Evolutionary conservation across 176 grass and related monocot species (phyloP).

Genomic region (Phragmites australis): DNA sequence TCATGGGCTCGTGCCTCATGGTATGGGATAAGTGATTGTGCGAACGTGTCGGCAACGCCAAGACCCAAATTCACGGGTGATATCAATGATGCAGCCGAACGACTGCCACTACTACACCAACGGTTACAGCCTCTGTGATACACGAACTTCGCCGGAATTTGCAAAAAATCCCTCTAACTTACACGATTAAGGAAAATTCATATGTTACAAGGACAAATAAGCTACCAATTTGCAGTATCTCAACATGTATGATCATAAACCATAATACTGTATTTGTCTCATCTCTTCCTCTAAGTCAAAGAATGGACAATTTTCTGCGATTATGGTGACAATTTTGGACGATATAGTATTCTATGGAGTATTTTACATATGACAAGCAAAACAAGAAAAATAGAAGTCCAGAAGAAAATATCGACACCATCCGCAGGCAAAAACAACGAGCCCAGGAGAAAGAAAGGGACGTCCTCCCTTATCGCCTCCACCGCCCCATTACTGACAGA

Average conservation of each 20-base stretch:
- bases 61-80: no score
- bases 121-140: no score
- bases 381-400: background rate
- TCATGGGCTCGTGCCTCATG: no score
- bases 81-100: no score
- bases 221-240: no score
- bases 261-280: background rate
- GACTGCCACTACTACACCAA: no score
- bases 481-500: conserved; percentile 11
- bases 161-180: no score
- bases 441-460: conserved; percentile 37
- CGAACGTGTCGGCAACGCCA: no score
- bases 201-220: no score
- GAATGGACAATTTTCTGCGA: background rate
- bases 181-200: no score
- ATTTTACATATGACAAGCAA: background rate
- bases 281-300: background rate
- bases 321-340: conserved; percentile 18
- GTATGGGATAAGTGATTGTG: no score
- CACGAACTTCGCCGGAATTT: no score
- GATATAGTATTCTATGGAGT: conserved; percentile 3
- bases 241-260: background rate
- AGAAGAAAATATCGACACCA: conserved; percentile 8
- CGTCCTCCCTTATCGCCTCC: conserved; percentile 48
- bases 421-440: conserved; percentile 8